Conservation (phyloP, 371 early-diverging fungal species). For the Lichtheimia hyalospora region DNA sequence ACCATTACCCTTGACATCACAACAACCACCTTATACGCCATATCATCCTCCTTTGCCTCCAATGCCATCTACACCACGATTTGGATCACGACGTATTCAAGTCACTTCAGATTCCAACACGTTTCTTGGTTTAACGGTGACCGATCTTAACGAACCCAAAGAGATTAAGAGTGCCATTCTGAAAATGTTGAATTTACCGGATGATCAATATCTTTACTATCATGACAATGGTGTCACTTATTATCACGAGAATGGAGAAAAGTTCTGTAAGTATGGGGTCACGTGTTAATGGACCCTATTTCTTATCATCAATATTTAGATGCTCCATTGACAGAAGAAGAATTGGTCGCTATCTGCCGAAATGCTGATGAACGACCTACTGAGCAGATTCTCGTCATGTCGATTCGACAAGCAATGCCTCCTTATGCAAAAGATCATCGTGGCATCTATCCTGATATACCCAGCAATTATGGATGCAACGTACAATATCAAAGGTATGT, state of each 20-base stretch:
- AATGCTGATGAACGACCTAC: conserved; percentile 40
- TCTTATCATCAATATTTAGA: conserved; percentile 18
- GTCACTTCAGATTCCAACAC: conserved; percentile 42
- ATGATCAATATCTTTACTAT: conserved; percentile 32
- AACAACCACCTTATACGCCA: conserved; percentile 1
- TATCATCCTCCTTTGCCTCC: conserved; percentile 4
- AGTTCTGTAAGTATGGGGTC: conserved; percentile 2
- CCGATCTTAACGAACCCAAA: conserved; percentile 37
- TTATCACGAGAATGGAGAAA: conserved; percentile 31
- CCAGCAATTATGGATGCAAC: conserved; percentile 1
- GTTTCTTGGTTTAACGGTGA: conserved; percentile 43
- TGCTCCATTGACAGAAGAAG: conserved; percentile 32
- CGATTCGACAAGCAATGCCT: conserved; percentile 14
- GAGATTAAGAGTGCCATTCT: conserved; percentile 38
- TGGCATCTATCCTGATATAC: conserved; percentile 10
- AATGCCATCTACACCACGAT: conserved; percentile 1
- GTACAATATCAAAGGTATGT: conserved; percentile 8
- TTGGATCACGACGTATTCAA: conserved; percentile 20
- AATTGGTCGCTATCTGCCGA: conserved; percentile 41
- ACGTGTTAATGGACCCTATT: background rate
- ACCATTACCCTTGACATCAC: background rate
- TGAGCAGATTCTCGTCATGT: conserved; percentile 41
- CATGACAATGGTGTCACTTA: conserved; percentile 39
- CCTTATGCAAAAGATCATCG: conserved; percentile 11
- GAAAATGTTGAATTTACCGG: conserved; percentile 39